phyloP scores from a whole-genome alignment of 495 filamentous ascomycete genomes.

The Pseudoneurospora amorphoporcata region DNA sequence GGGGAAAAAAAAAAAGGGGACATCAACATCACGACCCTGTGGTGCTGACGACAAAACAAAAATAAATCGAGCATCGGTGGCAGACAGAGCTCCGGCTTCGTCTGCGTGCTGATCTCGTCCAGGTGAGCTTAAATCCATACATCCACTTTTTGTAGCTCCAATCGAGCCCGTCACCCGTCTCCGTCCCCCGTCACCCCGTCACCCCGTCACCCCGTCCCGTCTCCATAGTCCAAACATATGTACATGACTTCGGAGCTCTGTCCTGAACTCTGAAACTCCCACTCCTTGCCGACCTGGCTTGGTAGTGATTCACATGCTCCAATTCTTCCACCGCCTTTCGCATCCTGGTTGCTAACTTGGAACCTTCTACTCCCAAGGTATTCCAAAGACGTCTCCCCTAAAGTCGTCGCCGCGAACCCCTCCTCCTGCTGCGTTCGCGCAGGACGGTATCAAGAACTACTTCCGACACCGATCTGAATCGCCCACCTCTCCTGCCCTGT shows the following conservation, averaged over 20 bases:
- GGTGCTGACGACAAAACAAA: conserved; percentile 14
- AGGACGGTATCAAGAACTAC: conserved; percentile 29
- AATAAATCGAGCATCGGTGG: conserved; percentile 36
- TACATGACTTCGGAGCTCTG: neutral
- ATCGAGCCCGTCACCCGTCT: neutral
- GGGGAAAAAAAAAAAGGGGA: neutral
- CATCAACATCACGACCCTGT: neutral
- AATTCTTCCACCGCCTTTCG: neutral
- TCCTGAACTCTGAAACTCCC: neutral
- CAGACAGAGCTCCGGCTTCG: conserved; percentile 40
- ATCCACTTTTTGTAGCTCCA: neutral
- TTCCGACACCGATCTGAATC: conserved; percentile 18
- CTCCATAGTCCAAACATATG: neutral
- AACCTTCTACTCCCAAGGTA: conserved; percentile 3
- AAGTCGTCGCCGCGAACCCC: conserved; percentile 31
- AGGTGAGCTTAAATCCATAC: conserved; percentile 27
- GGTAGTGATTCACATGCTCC: neutral
- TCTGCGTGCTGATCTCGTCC: conserved; percentile 45
- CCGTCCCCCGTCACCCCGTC: neutral
- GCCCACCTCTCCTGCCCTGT: conserved; percentile 35
- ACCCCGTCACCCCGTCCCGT: neutral
- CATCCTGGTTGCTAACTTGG: conserved; percentile 6
- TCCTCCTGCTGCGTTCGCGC: conserved; percentile 46
- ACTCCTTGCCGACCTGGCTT: neutral
- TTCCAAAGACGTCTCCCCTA: conserved; percentile 42